Evolutionary conservation across 371 early-diverging fungal genomes (phyloP).

Genomic region (Apophysomyces variabilis): DNA sequence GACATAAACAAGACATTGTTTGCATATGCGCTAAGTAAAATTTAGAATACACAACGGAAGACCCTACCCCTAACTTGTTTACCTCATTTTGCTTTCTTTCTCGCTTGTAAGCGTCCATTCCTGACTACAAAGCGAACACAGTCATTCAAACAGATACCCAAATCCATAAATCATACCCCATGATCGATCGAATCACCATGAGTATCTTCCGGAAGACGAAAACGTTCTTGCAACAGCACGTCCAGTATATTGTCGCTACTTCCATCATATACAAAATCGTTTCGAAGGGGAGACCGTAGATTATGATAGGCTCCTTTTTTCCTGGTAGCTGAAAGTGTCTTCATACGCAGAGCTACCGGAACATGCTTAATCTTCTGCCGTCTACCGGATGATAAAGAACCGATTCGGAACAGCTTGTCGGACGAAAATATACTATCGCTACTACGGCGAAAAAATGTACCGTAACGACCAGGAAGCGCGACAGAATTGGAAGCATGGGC

Average conservation of each 20-base stretch:
- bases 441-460: background rate
- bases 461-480: slow-evolving; percentile 10
- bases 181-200: background rate
- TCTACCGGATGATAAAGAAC: slow-evolving; percentile 18
- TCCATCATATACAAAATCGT: background rate
- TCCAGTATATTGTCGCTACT: background rate
- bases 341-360: slow-evolving; percentile 22
- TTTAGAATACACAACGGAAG: slow-evolving; percentile 40
- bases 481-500: slow-evolving; percentile 12
- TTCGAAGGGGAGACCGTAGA: slow-evolving; percentile 2
- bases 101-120: slow-evolving; percentile 6
- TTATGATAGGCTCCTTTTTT: background rate
- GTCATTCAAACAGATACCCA: background rate
- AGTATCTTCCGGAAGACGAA: background rate
- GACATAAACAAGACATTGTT: slow-evolving; percentile 41
- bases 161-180: no score
- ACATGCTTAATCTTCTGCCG: slow-evolving; percentile 24
- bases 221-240: background rate
- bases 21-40: slow-evolving; percentile 45
- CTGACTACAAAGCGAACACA: slow-evolving; percentile 9
- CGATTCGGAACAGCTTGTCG: slow-evolving; percentile 1
- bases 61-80: slow-evolving; percentile 7
- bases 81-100: slow-evolving; percentile 4
- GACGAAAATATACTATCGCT: background rate
- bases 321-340: slow-evolving; percentile 9